Base-by-base conservation (phyloP, 1,284 basidiomycete species). In the Austropuccinia psidii region DNA sequence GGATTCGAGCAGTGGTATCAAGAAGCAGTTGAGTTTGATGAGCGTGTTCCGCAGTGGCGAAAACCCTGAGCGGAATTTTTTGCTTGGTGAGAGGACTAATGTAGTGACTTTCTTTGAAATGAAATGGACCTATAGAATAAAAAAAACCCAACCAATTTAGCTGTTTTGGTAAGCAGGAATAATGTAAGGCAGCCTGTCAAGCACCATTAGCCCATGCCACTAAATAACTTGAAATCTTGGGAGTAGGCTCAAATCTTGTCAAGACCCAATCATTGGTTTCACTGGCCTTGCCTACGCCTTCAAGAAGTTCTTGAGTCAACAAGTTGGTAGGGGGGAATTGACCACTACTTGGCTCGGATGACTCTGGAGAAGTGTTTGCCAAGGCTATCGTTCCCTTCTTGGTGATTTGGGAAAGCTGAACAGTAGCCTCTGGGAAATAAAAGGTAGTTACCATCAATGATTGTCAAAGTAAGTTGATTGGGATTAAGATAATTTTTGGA, bases 141-240 rank as follows among this genome's bases (percentile, higher is more conserved):
- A 55, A 29, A 65, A 17, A 31, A 39, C n/a, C n/a, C n/a, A n/a
- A n/a, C n/a, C n/a, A n/a, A n/a, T n/a, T n/a, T n/a, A n/a, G n/a
- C n/a, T n/a, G n/a, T n/a, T n/a, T n/a, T 37, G 29, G 19, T 13
- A 24, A 33, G 11, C 11, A 57, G 13, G 29, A 0, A 31, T 52
- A 31, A 19, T 37, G 15, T n/a, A 5, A n/a, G 17, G 33, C 24
- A 9, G n/a, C 4, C 21, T 58, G 85, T 84, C 94, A 96, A 49
- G 86, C 83, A 39, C 94, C 94, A 77, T 93, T 93, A 29, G 93
- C 93, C 80, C 86, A 94, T 0, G 93, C 92, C 52, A 95, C 89
- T 55, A 97, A 86, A 83, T 97, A 97, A 19, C 90, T 90, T 1
- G 90, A 93, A 86, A 97, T 91, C 78, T 85, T 78, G 45, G 81